phyloP scores from a whole-genome alignment of 1,139 yeast genomes.

The Taphrina wiesneri region DNA sequence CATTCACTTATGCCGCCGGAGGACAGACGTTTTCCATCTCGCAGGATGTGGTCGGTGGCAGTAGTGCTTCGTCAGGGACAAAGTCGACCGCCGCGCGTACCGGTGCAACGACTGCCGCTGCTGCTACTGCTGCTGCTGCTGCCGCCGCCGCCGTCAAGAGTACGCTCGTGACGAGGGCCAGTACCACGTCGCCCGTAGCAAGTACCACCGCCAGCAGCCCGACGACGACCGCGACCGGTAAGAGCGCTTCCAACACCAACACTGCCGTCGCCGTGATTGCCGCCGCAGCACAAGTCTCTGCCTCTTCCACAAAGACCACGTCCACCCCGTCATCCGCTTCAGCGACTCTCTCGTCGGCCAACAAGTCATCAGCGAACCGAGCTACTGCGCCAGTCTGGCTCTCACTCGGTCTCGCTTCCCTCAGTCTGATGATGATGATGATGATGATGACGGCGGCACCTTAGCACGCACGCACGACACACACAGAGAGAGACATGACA shows the following conservation, averaged over 20 bases:
- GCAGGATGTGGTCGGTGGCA: background rate
- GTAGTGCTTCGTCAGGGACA: background rate
- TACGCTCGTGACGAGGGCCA: background rate
- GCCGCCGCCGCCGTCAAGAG: background rate
- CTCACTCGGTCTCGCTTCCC: background rate
- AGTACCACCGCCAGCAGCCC: background rate
- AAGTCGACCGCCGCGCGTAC: background rate
- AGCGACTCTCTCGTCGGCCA: background rate
- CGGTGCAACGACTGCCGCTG: background rate
- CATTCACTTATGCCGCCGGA: constrained; percentile 21
- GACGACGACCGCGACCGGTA: background rate
- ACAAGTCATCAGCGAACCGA: background rate
- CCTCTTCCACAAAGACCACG: background rate
- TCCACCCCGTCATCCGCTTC: background rate
- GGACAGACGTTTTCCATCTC: constrained; percentile 14
- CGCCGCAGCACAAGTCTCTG: constrained; percentile 4
- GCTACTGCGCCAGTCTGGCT: background rate
- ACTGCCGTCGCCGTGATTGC: background rate
- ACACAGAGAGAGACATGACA: background rate
- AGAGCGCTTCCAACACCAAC: background rate
- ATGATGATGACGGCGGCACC: no score
- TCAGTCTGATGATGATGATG: background rate
- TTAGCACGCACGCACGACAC: background rate
- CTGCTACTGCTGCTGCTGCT: no score
- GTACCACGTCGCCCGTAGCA: background rate